A percentile compares a stretch with the other conserved stretches of the same genome.
Evolutionary conservation across 2,329 filamentous ascomycete genomes (phyloP).

Genomic region (Xylariaceae sp.): DNA sequence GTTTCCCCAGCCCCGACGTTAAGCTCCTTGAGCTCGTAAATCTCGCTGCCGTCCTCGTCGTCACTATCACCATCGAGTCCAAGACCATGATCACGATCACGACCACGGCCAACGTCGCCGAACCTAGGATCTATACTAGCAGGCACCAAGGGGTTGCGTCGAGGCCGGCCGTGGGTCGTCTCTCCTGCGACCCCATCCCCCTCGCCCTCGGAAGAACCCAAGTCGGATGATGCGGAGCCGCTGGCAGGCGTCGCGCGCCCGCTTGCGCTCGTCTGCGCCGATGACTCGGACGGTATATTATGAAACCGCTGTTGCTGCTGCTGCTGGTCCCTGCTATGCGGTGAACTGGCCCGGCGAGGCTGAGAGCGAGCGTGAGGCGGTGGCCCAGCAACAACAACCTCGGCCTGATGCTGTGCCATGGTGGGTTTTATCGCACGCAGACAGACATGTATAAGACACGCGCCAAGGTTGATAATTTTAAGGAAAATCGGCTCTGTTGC

Average conservation of each 20-base stretch:
- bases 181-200: not conserved
- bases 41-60: constrained; percentile 14
- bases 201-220: not conserved
- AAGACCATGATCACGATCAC: not conserved
- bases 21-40: constrained; percentile 27
- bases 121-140: not conserved
- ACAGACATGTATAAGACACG: too few relatives aligned
- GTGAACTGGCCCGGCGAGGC: constrained; percentile 1
- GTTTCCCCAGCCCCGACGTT: not conserved
- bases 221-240: constrained; percentile 1
- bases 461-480: too few relatives aligned
- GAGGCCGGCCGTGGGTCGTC: not conserved
- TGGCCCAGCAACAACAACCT: not conserved
- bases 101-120: not conserved
- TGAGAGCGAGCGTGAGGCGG: not conserved
- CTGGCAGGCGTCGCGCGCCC: constrained; percentile 16
- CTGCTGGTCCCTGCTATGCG: too few relatives aligned
- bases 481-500: too few relatives aligned
- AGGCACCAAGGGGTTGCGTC: not conserved
- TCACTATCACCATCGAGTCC: constrained; percentile 1
- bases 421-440: too few relatives aligned
- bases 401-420: constrained; percentile 7
- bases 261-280: constrained; percentile 7
- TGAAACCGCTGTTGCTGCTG: too few relatives aligned
- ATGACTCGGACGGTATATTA: too few relatives aligned